Evolutionary conservation across 2,329 filamentous ascomycete species (phyloP).

Genomic region (Teratosphaeria gauchensis): DNA sequence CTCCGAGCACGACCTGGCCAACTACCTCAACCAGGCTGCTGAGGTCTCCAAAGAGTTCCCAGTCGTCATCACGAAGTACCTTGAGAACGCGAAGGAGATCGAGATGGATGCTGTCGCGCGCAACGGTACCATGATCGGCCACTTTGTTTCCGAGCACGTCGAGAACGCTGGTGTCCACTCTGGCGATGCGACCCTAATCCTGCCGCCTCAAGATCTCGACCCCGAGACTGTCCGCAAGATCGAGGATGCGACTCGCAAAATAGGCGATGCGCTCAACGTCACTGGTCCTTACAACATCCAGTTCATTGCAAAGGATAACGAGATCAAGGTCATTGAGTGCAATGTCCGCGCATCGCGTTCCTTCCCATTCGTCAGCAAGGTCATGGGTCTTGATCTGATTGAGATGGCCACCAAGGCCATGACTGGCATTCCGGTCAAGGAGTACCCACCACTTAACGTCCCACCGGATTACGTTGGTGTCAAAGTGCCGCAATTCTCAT

Average conservation of each 20-base stretch:
- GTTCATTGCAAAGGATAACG: constrained; percentile 98
- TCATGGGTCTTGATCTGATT: constrained; percentile 94
- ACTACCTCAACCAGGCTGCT: constrained; percentile 78
- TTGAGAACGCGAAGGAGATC: constrained; percentile 98
- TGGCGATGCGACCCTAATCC: constrained; percentile 88
- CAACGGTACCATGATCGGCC: constrained; percentile 80
- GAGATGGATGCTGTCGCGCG: constrained; percentile 98
- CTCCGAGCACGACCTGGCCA: constrained; percentile 82
- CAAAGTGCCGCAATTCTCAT: constrained; percentile 98
- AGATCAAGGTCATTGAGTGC: constrained; percentile 99
- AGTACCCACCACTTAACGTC: constrained; percentile 70
- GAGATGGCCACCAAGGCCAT: constrained; percentile 99
- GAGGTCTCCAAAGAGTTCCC: constrained; percentile 93
- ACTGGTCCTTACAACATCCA: constrained; percentile 98
- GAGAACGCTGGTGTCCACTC: constrained; percentile 98
- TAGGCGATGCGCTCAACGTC: constrained; percentile 85
- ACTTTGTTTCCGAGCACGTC: constrained; percentile 97
- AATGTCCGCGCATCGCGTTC: constrained; percentile 94
- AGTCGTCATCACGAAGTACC: constrained; percentile 98
- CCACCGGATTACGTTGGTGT: constrained; percentile 80
- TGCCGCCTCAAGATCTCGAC: constrained; percentile 89
- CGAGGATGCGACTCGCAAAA: constrained; percentile 90
- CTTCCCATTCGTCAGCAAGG: constrained; percentile 97
- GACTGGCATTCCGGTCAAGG: constrained; percentile 69
- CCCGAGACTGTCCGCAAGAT: constrained; percentile 81